Evolutionary conservation across 164 flowering plant genomes (phyloP), one percentile per base, ranked within the genome.

Genomic region (Umbellularia californica): DNA sequence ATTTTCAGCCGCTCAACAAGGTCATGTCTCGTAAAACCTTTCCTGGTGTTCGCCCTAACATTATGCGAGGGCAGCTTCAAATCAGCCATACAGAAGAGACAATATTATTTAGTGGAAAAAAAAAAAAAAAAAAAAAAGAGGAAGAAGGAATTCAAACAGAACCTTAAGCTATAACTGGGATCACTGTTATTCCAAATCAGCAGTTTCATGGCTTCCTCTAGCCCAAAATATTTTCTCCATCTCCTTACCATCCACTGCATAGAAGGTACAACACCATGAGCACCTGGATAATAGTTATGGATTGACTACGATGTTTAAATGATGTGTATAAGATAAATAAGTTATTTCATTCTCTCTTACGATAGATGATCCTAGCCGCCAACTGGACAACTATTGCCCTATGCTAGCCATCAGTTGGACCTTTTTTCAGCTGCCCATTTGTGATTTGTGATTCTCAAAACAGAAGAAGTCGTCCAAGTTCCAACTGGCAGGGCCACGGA

Each of bases 201-300:
- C 80, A 90, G 79, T 75, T 71, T 87, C 68, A 88, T 82, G 50
- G 98, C 87, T 79, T 84, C 92, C 79, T 89, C 93, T 79, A 76
- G 79, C 68, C 98, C 98, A 68, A 86, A 72, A 82, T 84, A 74
- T 79, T 89, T 90, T 51, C 74, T 86, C 98, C 98, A 94, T 69
- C 95, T 85, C 85, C 97, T 87, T 58, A 94, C 97, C 98, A 94
- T 92, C 98, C 98, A 94, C 98, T 94, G 30, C 55, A 70, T 68
- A 68, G 50, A 23, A 73, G 24, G 55, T 12, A 30, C 25, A 64
- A 22, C 75, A 71, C 15, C 55, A 75, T 75, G 14, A 80, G 68
- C 20, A 60, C 66, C 47, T 41, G 47, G 47, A 41, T 9, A 41
- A 41, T 22, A 68, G 47, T 22, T 64, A 23, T 20, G 24, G 12